phyloP scores from a whole-genome alignment of 441 rosid genomes.

The Pelargonium myrrhifolium region DNA sequence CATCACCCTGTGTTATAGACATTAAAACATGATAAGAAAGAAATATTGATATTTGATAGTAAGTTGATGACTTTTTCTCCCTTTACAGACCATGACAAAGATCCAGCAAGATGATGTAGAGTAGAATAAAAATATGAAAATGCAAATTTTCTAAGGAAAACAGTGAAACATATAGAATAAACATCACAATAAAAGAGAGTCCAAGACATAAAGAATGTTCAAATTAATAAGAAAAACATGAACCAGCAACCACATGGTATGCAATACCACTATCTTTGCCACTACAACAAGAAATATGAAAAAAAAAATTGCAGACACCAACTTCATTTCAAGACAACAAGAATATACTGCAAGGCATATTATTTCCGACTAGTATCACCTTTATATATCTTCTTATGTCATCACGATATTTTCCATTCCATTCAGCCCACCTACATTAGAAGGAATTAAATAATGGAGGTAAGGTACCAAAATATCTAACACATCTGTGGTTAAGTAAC shows the following conservation, averaged over 20 bases:
- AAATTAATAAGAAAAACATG: background rate
- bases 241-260: conserved; percentile 1
- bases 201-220: background rate
- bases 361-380: conserved; percentile 34
- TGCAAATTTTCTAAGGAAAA: background rate
- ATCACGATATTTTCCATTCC: conserved; percentile 96
- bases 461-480: background rate
- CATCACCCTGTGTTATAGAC: conserved; percentile 57
- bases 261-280: no score
- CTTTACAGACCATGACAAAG: background rate
- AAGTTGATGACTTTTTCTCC: background rate
- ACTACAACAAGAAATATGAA: background rate
- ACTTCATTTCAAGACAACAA: background rate
- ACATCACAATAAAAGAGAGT: background rate
- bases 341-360: background rate
- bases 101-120: conserved; percentile 1
- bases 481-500: background rate
- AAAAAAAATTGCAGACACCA: background rate
- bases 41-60: background rate
- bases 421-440: conserved; percentile 86
- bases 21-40: conserved; percentile 11
- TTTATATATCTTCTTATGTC: conserved; percentile 77
- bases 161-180: background rate
- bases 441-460: conserved; percentile 8
- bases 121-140: background rate